Base-by-base conservation (phyloP, 768 basidiomycete species). In the Mycena crocata region DNA sequence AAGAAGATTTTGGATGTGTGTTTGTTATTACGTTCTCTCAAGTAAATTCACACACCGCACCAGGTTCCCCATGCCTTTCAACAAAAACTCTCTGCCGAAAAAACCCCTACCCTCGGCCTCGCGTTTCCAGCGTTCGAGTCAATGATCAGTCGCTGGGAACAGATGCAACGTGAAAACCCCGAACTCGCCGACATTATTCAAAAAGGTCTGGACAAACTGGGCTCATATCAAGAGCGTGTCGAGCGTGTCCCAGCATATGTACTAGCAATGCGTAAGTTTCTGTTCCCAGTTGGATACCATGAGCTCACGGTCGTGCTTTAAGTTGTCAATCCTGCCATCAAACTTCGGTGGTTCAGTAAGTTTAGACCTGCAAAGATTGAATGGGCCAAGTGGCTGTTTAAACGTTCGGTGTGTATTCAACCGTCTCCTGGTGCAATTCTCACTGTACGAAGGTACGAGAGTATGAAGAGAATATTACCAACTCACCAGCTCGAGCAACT, bases 11-110 rank as follows among this genome's bases (percentile, higher is more conserved):
- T 80, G 30, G 54, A 62, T 42, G 76, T 80, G 54, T 35, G 46
- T 30, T 1, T 28, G n/a, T n/a, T n/a, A n/a, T 3, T n/a, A 30
- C 8, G n/a, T 40, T n/a, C 28, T 49, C 8, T 45, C 12, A 30
- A 31, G 10, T 10, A 2, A 19, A 23, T 39, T 34, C 21, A 44
- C 48, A 6, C 9, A 19, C 57, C 8, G 21, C 21, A 15, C 34
- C 45, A 74, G 73, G 66, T 74, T 15, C 73, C 70, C 21, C 72
- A 74, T 63, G 73, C 67, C 17, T 71, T 71, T 51, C 70, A 71
- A 55, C 70, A 71, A 37, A 34, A 45, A 28, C 58, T 71, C 2
- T 71, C 67, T 2, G 62, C 58, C 1, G 70, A 71, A 35, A 69
- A 57, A 32, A 69, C 67, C 34, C 70, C 67, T 0, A 71, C 70